Percentiles rank a stretch among this genome's conserved stretches.
These are phyloP conservation scores for Tilletiaria anomala DNA, from an alignment of 1,284 basidiomycete genomes.

Conservation along the genomic window DNA sequence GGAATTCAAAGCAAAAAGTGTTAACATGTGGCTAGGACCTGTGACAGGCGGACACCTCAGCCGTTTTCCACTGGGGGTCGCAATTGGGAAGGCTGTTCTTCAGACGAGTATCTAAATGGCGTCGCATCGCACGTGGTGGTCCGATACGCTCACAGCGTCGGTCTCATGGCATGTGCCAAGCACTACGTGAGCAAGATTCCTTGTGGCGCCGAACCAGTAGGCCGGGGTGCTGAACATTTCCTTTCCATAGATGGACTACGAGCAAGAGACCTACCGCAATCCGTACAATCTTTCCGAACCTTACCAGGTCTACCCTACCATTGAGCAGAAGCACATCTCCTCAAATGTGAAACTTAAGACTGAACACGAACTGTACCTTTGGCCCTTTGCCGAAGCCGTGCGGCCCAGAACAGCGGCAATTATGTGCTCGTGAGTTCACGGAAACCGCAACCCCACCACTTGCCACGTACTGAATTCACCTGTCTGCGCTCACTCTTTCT, in stretches of 20 bases:
- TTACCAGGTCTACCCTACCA: slow-evolving; percentile 10
- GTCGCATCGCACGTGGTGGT: slow-evolving; percentile 61
- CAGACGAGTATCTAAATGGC: slow-evolving; percentile 60
- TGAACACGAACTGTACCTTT: slow-evolving; percentile 46
- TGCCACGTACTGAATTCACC: too few species aligned
- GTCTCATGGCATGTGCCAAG: slow-evolving; percentile 46
- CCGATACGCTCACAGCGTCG: slow-evolving; percentile 55
- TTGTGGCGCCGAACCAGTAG: too few species aligned
- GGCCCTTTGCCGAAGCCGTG: slow-evolving; percentile 15
- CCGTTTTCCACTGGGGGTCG: slow-evolving; percentile 47
- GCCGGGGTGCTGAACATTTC: too few species aligned
- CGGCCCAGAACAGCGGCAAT: slow-evolving; percentile 11
- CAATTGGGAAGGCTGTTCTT: slow-evolving; percentile 40
- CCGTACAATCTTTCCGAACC: too few species aligned
- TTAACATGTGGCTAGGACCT: slow-evolving; percentile 16
- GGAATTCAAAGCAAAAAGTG: slow-evolving; percentile 14
- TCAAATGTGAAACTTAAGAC: slow-evolving; percentile 64
- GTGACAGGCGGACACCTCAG: slow-evolving; percentile 42
- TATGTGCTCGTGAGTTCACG: slow-evolving; percentile 14
- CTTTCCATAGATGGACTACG: slow-evolving; percentile 12
- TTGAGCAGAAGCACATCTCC: slow-evolving; percentile 41
- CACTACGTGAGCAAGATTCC: slow-evolving; percentile 35
- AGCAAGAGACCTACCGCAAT: slow-evolving; percentile 14
- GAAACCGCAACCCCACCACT: too few species aligned
- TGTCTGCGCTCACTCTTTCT: too few species aligned